These are phyloP conservation scores for Mycena metata DNA, from an alignment of 768 basidiomycete species.

Conservation along the genomic window DNA sequence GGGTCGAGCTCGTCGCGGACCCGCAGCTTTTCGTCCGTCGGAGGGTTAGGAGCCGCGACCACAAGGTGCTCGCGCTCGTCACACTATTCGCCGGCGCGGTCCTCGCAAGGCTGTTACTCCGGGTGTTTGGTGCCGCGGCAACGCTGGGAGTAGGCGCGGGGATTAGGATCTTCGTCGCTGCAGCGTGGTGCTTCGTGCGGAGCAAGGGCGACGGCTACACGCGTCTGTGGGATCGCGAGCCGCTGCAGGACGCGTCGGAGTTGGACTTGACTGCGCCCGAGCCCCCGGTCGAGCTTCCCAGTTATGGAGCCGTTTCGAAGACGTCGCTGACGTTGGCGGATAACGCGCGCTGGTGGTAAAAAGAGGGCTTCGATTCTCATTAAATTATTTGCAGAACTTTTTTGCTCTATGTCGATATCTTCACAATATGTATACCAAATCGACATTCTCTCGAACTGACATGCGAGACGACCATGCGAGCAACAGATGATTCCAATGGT, in stretches of 20 bases:
- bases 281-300: neutral
- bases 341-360: too few relatives aligned
- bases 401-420: too few relatives aligned
- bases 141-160: constrained; percentile 77
- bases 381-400: too few relatives aligned
- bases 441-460: too few relatives aligned
- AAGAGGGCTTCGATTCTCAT: too few relatives aligned
- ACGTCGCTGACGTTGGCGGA: neutral
- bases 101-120: constrained; percentile 68
- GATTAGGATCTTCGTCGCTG: constrained; percentile 68
- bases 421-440: neutral
- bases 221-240: constrained; percentile 18
- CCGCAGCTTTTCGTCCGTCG: constrained; percentile 76
- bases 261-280: neutral
- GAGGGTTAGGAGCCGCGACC: constrained; percentile 71
- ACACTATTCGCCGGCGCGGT: constrained; percentile 84
- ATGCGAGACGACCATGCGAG: too few relatives aligned
- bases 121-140: constrained; percentile 68
- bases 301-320: constrained; percentile 14
- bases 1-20: constrained; percentile 90
- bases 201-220: constrained; percentile 45
- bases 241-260: constrained; percentile 3
- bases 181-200: constrained; percentile 77
- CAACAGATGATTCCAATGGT: neutral
- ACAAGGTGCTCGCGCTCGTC: constrained; percentile 73